Evolutionary conservation across 495 filamentous ascomycete species (phyloP).

Genomic region (Xylaria sp.): DNA sequence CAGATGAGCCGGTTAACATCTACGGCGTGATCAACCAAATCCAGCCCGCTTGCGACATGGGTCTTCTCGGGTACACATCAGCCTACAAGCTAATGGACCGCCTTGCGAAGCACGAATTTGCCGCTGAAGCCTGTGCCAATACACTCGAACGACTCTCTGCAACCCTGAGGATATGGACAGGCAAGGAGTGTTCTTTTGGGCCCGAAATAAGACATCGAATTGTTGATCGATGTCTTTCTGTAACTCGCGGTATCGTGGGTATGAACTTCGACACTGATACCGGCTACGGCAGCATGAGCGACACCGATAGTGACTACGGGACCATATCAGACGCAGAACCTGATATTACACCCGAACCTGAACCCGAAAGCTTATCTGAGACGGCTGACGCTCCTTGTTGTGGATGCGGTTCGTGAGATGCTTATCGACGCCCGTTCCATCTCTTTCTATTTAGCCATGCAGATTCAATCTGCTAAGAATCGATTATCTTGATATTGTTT

Average conservation of each 20-base stretch:
- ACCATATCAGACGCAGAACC: constrained; percentile 16
- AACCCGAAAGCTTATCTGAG: constrained; percentile 10
- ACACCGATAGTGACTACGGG: constrained; percentile 24
- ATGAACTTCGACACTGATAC: constrained; percentile 62
- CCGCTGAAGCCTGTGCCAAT: constrained; percentile 50
- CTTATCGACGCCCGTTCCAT: background rate
- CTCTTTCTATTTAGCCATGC: background rate
- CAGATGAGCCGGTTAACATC: constrained; percentile 48
- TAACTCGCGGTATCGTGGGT: constrained; percentile 58
- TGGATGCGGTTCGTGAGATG: constrained; percentile 16
- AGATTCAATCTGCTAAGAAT: constrained; percentile 3
- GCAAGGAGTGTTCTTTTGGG: constrained; percentile 52
- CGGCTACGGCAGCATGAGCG: constrained; percentile 57
- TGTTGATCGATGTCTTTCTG: constrained; percentile 55
- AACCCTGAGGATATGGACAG: constrained; percentile 60
- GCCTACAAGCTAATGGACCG: constrained; percentile 74
- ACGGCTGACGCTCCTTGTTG: constrained; percentile 15
- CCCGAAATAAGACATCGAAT: constrained; percentile 53
- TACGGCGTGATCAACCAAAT: constrained; percentile 56
- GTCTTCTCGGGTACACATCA: constrained; percentile 79
- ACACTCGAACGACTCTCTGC: constrained; percentile 61
- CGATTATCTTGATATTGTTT: constrained; percentile 10
- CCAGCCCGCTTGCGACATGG: constrained; percentile 59
- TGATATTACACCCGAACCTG: background rate
- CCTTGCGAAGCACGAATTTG: constrained; percentile 61